A percentile compares a stretch with the other conserved stretches of the same genome.
phyloP scores from a whole-genome alignment of 257 asterid species.

The Euphrasia confusa region DNA sequence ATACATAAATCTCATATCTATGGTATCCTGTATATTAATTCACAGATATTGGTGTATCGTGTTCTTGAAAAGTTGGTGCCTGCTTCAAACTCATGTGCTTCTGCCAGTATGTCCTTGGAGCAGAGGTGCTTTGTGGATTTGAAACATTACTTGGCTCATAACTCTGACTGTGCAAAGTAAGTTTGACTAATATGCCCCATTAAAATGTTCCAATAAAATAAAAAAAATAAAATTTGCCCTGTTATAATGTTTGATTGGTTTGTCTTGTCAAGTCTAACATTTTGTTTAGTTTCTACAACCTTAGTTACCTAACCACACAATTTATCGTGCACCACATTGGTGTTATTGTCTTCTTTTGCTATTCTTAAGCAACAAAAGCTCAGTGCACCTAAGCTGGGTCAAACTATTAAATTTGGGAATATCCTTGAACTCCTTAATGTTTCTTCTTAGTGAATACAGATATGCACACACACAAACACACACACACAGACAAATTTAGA shows the following conservation, averaged over 20 bases:
- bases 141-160: constrained; percentile 59
- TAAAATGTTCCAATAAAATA: neutral
- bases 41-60: constrained; percentile 68
- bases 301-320: neutral
- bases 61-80: constrained; percentile 62
- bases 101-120: constrained; percentile 56
- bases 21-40: constrained; percentile 12
- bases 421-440: too few species aligned
- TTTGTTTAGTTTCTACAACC: constrained; percentile 2
- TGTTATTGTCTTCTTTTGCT: constrained; percentile 3
- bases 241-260: neutral
- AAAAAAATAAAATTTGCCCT: neutral
- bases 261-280: neutral
- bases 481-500: too few species aligned
- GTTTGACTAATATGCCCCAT: neutral
- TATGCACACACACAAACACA: too few species aligned
- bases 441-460: too few species aligned
- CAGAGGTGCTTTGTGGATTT: constrained; percentile 70
- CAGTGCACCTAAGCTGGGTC: neutral
- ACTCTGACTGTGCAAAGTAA: constrained; percentile 81
- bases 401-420: neutral
- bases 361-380: constrained; percentile 11
- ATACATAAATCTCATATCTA: constrained; percentile 18
- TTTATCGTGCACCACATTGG: neutral
- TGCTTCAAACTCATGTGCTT: constrained; percentile 32